Conservation (phyloP, 495 filamentous ascomycete genomes). For the Usnea hakonensis region DNA sequence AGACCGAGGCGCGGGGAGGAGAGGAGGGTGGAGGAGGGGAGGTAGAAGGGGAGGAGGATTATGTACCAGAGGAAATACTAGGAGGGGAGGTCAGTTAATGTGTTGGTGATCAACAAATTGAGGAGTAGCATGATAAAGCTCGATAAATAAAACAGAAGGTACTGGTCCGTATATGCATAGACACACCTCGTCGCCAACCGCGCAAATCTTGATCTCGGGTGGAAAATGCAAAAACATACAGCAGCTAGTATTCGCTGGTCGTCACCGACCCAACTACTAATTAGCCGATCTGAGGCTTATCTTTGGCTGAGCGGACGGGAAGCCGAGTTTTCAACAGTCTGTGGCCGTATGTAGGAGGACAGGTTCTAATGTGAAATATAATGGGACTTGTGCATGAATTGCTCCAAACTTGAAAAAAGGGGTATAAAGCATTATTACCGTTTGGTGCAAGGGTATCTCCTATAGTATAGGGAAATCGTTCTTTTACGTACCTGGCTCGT, state of each 20-base stretch:
- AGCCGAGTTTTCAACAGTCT: conserved; percentile 20
- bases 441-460: too few species aligned
- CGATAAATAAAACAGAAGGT: background rate
- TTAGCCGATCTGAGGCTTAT: conserved; percentile 23
- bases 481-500: conserved; percentile 71
- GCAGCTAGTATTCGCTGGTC: conserved; percentile 25
- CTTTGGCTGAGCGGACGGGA: conserved; percentile 26
- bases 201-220: background rate
- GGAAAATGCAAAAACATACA: conserved; percentile 25
- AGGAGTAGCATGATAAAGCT: background rate
- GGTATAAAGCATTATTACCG: too few species aligned
- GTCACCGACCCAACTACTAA: conserved; percentile 29
- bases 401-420: too few species aligned
- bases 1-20: conserved; percentile 51
- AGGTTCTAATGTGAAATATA: background rate
- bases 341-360: conserved; percentile 14
- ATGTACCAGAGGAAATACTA: conserved; percentile 99
- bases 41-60: conserved; percentile 83
- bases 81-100: background rate
- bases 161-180: too few species aligned
- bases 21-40: conserved; percentile 70
- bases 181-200: background rate
- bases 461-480: background rate
- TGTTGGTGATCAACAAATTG: too few species aligned
- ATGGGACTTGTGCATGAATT: too few species aligned